These are phyloP conservation scores for Tanozyma kutaoensis DNA, from an alignment of 805 yeast genomes.

Conservation along the genomic window DNA sequence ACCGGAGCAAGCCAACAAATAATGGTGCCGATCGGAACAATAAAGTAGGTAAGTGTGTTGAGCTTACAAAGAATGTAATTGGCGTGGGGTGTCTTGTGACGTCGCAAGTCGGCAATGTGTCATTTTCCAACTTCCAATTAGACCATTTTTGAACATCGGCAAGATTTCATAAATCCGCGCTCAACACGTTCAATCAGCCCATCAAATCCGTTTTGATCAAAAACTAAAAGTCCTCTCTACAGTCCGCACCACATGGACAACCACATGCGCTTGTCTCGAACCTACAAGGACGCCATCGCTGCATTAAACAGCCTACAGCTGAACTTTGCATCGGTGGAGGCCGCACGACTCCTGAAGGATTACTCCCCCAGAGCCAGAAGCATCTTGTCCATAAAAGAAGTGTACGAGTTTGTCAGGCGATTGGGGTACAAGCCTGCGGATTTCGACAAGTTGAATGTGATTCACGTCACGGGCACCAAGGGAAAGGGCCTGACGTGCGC, in stretches of 20 bases:
- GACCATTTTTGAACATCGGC: too few relatives aligned
- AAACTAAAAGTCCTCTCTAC: neutral
- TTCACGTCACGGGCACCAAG: slow-evolving; percentile 95
- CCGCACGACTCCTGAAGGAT: slow-evolving; percentile 55
- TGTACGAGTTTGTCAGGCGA: slow-evolving; percentile 33
- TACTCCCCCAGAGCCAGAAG: slow-evolving; percentile 36
- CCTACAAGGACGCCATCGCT: slow-evolving; percentile 58
- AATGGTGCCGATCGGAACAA: too few relatives aligned
- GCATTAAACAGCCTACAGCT: slow-evolving; percentile 83
- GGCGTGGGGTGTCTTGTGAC: neutral
- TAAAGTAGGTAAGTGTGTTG: too few relatives aligned
- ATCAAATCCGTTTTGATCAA: too few relatives aligned
- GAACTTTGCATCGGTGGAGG: slow-evolving; percentile 82
- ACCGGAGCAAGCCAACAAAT: too few relatives aligned
- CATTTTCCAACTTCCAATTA: too few relatives aligned
- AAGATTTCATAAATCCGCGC: too few relatives aligned
- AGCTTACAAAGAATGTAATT: too few relatives aligned
- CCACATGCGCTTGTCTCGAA: slow-evolving; percentile 2
- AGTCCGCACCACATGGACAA: neutral
- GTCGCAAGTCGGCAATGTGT: neutral
- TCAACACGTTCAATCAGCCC: too few relatives aligned
- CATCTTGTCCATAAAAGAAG: slow-evolving; percentile 68
- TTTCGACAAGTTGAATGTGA: slow-evolving; percentile 59
- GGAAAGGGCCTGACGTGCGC: slow-evolving; percentile 99
- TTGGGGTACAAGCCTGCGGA: slow-evolving; percentile 39